These are phyloP conservation scores for Fusarium sp. DNA, from an alignment of 2,329 filamentous ascomycete genomes.

Conservation along the genomic window DNA sequence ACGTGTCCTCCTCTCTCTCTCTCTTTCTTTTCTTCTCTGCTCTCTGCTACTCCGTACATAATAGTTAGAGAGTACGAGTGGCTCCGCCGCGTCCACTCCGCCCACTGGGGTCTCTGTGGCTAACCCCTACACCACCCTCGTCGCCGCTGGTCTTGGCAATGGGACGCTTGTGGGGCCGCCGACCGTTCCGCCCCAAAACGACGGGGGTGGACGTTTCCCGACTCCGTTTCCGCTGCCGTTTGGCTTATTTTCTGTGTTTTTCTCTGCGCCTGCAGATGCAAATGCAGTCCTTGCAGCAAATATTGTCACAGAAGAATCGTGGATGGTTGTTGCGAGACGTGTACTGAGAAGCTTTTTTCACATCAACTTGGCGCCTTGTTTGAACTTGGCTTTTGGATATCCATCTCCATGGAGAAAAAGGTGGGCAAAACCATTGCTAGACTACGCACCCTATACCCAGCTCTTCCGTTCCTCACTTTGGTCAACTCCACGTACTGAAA, in stretches of 20 bases:
- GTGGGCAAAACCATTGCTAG: conserved; percentile 1
- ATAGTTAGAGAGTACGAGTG: conserved; percentile 10
- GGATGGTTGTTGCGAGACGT: conserved; percentile 21
- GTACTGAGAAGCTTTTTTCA: conserved; percentile 30
- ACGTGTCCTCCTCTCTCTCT: conserved; percentile 31
- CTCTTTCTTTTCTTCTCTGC: background rate
- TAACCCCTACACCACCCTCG: conserved; percentile 25
- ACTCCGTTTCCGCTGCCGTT: conserved; percentile 30
- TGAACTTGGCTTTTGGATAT: conserved; percentile 27
- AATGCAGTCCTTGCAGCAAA: conserved; percentile 15
- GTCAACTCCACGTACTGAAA: background rate
- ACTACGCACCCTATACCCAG: conserved; percentile 19
- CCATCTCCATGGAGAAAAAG: conserved; percentile 4
- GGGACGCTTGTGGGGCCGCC: conserved; percentile 36
- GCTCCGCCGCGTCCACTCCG: conserved; percentile 39
- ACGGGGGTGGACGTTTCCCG: conserved; percentile 4
- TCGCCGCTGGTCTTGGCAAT: conserved; percentile 31
- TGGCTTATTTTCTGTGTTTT: background rate
- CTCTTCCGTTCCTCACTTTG: background rate
- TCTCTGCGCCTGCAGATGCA: conserved; percentile 20
- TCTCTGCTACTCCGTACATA: background rate
- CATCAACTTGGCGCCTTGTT: conserved; percentile 18
- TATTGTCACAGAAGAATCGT: conserved; percentile 31
- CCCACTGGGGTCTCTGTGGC: background rate
- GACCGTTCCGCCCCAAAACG: conserved; percentile 34